phyloP scores from a whole-genome alignment of 352 stramenopile species.

The Pythium aphanidermatum region DNA sequence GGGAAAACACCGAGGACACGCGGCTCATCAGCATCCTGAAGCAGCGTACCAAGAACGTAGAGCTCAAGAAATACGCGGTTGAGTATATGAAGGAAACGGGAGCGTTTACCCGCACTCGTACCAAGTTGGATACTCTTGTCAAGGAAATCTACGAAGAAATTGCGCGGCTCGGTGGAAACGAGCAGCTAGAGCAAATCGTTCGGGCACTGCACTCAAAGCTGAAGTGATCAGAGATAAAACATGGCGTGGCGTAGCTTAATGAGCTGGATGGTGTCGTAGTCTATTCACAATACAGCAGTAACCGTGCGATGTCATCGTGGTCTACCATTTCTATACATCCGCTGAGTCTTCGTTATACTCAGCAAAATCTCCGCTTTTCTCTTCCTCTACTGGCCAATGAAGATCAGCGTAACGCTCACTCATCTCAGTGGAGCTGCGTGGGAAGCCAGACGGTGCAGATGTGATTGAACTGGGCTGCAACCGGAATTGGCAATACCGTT shows the following conservation, averaged over 20 bases:
- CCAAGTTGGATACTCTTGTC: slow-evolving; percentile 48
- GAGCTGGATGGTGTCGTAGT: too few species aligned
- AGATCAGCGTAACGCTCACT: slow-evolving; percentile 2
- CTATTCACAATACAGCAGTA: too few species aligned
- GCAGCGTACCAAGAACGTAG: slow-evolving; percentile 92
- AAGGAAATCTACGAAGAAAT: slow-evolving; percentile 44
- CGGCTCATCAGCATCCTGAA: slow-evolving; percentile 95
- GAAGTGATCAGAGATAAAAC: slow-evolving; percentile 24
- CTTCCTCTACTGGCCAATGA: slow-evolving; percentile 14
- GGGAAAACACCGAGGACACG: slow-evolving; percentile 64
- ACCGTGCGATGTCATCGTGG: too few species aligned
- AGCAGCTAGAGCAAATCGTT: slow-evolving; percentile 51
- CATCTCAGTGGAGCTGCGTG: slow-evolving; percentile 17
- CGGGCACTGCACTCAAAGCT: slow-evolving; percentile 42
- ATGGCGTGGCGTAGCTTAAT: not conserved
- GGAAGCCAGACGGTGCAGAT: not conserved
- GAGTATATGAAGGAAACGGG: slow-evolving; percentile 73
- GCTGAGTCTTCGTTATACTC: not conserved
- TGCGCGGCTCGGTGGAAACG: slow-evolving; percentile 45
- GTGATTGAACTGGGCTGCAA: slow-evolving; percentile 7
- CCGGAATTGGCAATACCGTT: slow-evolving; percentile 16
- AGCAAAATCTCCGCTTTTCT: not conserved
- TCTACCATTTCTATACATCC: not conserved
- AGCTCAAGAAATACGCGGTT: slow-evolving; percentile 94
- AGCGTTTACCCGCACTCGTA: slow-evolving; percentile 43